phyloP scores from a whole-genome alignment of 495 filamentous ascomycete species.

The Pseudoneurospora amorphoporcata region DNA sequence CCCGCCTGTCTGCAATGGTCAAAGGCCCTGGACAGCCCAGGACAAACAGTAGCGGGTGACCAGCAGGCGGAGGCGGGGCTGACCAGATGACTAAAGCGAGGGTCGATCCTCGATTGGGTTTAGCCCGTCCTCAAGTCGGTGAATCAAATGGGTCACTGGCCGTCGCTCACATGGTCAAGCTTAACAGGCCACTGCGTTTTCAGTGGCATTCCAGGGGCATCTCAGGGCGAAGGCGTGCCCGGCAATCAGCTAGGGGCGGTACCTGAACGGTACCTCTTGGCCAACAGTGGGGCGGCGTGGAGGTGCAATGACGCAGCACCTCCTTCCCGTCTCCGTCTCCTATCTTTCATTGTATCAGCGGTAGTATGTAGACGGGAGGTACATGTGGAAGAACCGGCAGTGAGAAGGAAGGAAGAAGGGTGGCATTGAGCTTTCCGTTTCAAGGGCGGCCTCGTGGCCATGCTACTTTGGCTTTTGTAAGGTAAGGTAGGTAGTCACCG shows the following conservation, averaged over 20 bases:
- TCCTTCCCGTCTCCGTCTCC: not conserved
- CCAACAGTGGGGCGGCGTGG: not conserved
- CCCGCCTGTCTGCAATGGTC: not conserved
- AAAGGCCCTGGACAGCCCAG: not conserved
- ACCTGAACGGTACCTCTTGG: not conserved
- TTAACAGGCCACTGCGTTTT: not conserved
- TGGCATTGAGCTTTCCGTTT: not conserved
- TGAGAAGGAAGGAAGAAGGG: not conserved
- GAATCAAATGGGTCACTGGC: conserved; percentile 16
- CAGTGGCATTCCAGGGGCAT: not conserved
- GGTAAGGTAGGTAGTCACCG: no score
- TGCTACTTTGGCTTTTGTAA: not conserved
- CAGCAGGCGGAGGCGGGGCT: conserved; percentile 18
- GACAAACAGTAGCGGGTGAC: not conserved
- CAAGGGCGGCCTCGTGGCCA: not conserved
- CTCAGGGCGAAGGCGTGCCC: not conserved
- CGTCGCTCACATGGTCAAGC: conserved; percentile 17
- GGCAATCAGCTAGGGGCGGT: not conserved
- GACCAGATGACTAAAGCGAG: conserved; percentile 19
- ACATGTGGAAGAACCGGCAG: not conserved
- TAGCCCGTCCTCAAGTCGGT: conserved; percentile 8
- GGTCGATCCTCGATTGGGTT: conserved; percentile 1
- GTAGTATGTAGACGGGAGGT: not conserved
- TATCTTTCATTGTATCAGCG: not conserved
- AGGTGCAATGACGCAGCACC: not conserved